phyloP scores from a whole-genome alignment of 176 grass and related monocot genomes.

The Microstegium vimineum region DNA sequence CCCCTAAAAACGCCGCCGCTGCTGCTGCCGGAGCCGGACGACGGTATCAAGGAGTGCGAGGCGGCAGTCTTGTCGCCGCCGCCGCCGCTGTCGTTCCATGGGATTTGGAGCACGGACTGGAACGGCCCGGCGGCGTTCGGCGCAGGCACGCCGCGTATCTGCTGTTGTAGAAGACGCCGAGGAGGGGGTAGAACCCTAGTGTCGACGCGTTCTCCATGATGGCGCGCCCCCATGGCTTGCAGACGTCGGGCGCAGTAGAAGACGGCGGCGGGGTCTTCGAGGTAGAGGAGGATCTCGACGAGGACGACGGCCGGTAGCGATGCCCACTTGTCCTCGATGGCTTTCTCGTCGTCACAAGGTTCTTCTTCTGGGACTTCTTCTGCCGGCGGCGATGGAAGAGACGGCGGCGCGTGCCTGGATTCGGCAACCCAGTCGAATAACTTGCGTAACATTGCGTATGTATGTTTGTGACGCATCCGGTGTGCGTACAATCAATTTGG shows the following conservation, averaged over 20 bases:
- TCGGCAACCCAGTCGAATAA: too few relatives aligned
- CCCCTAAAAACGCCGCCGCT: background rate
- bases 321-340: too few relatives aligned
- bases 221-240: background rate
- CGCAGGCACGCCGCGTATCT: background rate
- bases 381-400: too few relatives aligned
- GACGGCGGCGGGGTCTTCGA: background rate
- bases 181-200: background rate
- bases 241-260: background rate
- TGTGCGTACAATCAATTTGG: too few relatives aligned
- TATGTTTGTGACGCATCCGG: too few relatives aligned
- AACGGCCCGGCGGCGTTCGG: background rate
- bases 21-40: background rate
- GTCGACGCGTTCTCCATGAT: background rate
- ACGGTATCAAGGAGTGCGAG: background rate
- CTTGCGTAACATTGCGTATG: too few relatives aligned
- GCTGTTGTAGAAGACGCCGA: background rate
- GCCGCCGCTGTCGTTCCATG: background rate
- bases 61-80: background rate
- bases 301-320: background rate
- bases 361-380: too few relatives aligned
- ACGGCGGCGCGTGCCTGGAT: background rate
- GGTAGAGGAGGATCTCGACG: constrained; percentile 3
- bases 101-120: background rate
- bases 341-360: too few relatives aligned